phyloP scores from a whole-genome alignment of 1,139 yeast species.

The Taphrina deformans region DNA sequence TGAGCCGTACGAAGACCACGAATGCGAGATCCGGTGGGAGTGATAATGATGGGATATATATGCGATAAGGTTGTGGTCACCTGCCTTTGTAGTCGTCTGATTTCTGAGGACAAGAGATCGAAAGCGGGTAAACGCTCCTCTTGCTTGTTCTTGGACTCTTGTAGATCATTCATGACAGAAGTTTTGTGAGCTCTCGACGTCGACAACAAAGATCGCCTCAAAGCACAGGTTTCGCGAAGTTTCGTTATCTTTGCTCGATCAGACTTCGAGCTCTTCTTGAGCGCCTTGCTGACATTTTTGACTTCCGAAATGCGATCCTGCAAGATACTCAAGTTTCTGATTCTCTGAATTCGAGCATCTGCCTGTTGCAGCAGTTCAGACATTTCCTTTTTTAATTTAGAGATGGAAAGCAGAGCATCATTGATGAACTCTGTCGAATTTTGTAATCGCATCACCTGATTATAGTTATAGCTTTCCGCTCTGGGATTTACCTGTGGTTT shows the following conservation, averaged over 20 bases:
- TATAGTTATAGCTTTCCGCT: slow-evolving; percentile 4
- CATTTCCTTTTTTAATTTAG: background rate
- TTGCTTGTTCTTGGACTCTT: background rate
- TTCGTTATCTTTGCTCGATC: background rate
- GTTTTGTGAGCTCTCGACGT: background rate
- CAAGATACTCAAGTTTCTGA: background rate
- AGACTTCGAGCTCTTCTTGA: background rate
- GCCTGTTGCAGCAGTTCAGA: background rate
- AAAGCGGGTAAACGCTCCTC: background rate
- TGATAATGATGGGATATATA: slow-evolving; percentile 9
- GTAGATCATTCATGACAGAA: background rate
- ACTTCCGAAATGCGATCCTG: background rate
- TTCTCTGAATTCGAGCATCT: background rate
- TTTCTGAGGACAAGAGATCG: slow-evolving; percentile 14
- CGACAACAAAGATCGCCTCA: background rate
- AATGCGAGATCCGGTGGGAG: background rate
- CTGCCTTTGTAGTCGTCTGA: slow-evolving; percentile 9
- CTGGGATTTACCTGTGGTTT: background rate
- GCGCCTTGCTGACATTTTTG: background rate
- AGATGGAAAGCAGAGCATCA: slow-evolving; percentile 15
- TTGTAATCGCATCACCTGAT: slow-evolving; percentile 23
- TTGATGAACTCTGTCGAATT: slow-evolving; percentile 25
- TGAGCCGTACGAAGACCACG: slow-evolving; percentile 12
- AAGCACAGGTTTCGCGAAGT: slow-evolving; percentile 2
- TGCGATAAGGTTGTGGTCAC: slow-evolving; percentile 13